phyloP scores from a whole-genome alignment of 2,329 filamentous ascomycete genomes.

The Apiospora sp. region DNA sequence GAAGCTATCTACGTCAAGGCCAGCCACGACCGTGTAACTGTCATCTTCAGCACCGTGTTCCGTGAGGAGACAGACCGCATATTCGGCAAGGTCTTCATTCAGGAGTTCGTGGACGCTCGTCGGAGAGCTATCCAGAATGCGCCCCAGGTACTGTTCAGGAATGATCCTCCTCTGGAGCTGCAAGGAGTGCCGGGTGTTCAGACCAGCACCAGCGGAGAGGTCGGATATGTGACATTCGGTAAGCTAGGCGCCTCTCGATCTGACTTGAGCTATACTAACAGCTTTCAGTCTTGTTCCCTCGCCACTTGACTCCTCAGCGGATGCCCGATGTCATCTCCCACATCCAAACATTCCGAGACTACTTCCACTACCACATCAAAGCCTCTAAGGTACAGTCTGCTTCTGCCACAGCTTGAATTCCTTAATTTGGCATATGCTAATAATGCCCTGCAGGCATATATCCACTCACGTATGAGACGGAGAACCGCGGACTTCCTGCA shows the following conservation, averaged over 20 bases:
- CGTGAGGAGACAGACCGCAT: constrained; percentile 96
- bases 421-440: constrained; percentile 28
- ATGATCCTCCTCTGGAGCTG: constrained; percentile 91
- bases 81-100: constrained; percentile 97
- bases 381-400: constrained; percentile 78
- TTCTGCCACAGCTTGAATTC: not conserved
- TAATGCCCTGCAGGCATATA: constrained; percentile 73
- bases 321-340: constrained; percentile 97
- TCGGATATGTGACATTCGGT: constrained; percentile 99
- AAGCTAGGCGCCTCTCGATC: constrained; percentile 40
- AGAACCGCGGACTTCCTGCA: constrained; percentile 98
- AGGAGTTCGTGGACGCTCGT: constrained; percentile 97
- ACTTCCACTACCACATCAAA: constrained; percentile 99
- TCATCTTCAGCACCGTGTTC: constrained; percentile 99
- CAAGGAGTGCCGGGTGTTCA: constrained; percentile 86
- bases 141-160: constrained; percentile 94
- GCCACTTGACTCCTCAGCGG: constrained; percentile 88
- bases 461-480: constrained; percentile 97
- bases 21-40: constrained; percentile 94
- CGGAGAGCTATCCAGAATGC: constrained; percentile 97
- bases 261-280: constrained; percentile 30
- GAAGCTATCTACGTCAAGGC: constrained; percentile 99
- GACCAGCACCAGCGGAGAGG: constrained; percentile 78
- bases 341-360: constrained; percentile 99
- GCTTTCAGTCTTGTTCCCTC: constrained; percentile 84